Percentiles rank a stretch among this genome's conserved stretches.
Evolutionary conservation across 2,329 filamentous ascomycete genomes (phyloP).

Genomic region (Exophiala viscosa): DNA sequence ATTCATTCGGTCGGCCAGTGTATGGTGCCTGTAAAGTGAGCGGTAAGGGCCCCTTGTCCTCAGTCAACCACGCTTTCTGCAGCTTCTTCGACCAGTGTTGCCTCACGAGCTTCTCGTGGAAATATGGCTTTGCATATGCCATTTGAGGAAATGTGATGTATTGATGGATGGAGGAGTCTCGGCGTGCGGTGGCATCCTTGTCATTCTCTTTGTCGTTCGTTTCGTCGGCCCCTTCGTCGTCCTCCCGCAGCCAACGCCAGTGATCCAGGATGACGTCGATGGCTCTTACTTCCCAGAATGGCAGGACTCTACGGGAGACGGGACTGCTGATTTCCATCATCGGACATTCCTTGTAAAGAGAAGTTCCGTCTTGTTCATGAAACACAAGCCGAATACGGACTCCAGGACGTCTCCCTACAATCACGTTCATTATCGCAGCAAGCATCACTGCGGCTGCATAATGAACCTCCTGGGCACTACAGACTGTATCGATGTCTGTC

Average conservation of each 20-base stretch:
- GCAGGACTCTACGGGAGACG: neutral
- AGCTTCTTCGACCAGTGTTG: too few relatives aligned
- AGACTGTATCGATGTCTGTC: neutral
- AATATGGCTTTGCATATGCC: neutral
- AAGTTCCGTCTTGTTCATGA: slow-evolving; percentile 8
- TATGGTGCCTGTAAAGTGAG: too few relatives aligned
- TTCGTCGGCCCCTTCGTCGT: neutral
- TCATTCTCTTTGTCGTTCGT: neutral
- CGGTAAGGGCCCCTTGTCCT: too few relatives aligned
- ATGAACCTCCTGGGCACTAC: slow-evolving; percentile 7
- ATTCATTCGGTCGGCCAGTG: too few relatives aligned
- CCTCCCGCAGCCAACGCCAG: slow-evolving; percentile 4
- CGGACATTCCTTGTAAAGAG: neutral
- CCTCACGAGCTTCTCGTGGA: too few relatives aligned
- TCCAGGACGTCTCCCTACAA: neutral
- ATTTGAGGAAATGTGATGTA: neutral
- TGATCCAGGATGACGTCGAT: neutral
- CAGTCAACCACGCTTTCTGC: too few relatives aligned
- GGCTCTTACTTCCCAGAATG: slow-evolving; percentile 4
- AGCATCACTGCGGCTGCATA: slow-evolving; percentile 2
- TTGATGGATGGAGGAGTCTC: neutral
- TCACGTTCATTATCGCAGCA: slow-evolving; percentile 1
- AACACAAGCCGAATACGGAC: neutral
- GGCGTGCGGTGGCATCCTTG: neutral
- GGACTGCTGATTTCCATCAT: neutral